phyloP scores from a whole-genome alignment of 2,329 filamentous ascomycete species.

The Talaromyces islandicus region DNA sequence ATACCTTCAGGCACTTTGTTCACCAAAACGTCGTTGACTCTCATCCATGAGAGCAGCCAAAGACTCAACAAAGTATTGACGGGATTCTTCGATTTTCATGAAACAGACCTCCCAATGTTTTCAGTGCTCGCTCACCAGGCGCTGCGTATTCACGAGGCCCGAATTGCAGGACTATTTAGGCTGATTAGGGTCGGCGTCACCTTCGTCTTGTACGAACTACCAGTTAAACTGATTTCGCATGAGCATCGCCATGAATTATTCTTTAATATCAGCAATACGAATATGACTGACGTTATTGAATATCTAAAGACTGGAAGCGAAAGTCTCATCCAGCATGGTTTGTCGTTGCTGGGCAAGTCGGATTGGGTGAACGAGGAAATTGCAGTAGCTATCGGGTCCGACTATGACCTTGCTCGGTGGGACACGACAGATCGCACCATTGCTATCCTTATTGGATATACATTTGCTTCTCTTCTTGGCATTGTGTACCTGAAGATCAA shows the following conservation, averaged over 20 bases:
- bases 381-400: slow-evolving; percentile 30
- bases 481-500: slow-evolving; percentile 73
- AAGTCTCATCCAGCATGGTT: background rate
- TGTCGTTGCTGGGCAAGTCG: slow-evolving; percentile 1
- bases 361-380: slow-evolving; percentile 22
- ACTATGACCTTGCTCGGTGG: slow-evolving; percentile 63
- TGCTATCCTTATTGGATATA: slow-evolving; percentile 77
- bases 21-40: slow-evolving; percentile 34
- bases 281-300: slow-evolving; percentile 13
- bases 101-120: slow-evolving; percentile 66
- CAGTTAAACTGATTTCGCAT: slow-evolving; percentile 25
- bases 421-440: slow-evolving; percentile 60
- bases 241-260: slow-evolving; percentile 19
- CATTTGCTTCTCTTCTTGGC: slow-evolving; percentile 66
- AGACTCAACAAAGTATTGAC: slow-evolving; percentile 32
- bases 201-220: slow-evolving; percentile 38
- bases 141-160: slow-evolving; percentile 54
- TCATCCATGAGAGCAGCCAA: slow-evolving; percentile 36
- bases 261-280: slow-evolving; percentile 14
- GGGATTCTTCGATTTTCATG: slow-evolving; percentile 36
- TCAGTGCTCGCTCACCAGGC: slow-evolving; percentile 70
- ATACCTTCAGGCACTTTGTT: slow-evolving; percentile 30
- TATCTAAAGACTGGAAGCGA: slow-evolving; percentile 18
- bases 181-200: slow-evolving; percentile 34
- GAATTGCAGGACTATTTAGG: slow-evolving; percentile 40